Evolutionary conservation across 352 stramenopile genomes (phyloP), one percentile per base, ranked within the genome.

Genomic region (Pythium grandisporangium): DNA sequence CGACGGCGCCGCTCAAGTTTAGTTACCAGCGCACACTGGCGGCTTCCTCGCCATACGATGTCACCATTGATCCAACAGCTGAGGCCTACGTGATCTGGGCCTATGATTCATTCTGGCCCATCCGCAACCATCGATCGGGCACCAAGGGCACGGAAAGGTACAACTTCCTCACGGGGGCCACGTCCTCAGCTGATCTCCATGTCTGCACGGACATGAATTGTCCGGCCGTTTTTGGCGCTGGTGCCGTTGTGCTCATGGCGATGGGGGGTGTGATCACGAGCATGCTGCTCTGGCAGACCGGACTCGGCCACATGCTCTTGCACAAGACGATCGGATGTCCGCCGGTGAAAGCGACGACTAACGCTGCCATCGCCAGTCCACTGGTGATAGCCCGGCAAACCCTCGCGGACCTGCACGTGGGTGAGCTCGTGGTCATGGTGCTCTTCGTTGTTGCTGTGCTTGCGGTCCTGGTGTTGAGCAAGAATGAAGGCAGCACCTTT

Each of bases 121-220:
- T 87, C 57, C 61, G 55, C 19, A 39, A 57, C 20, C 68, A 84
- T 45, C 38, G 24, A 16, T 52, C 44, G 7, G 72, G 73, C 33
- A 85, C 70, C 4, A 63, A 64, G 30, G 75, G 71, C 34, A 63
- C 53, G 8, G 71, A 63, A 6, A 71, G 56, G 14, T 88, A 76
- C 53, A 73, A 65, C 19, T 65, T 85, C 24, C 51, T 53, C 4
- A 61, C 61, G 1, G 21, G 37, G 16, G 13, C 56, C 55, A 8
- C 42, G 42, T 23, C 39, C 53, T 13, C 46, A 41, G 2, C 29
- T 22, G 23, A 39, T 35, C 44, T 46, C 1, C 32, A 47, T 6
- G 83, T 70, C 45, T 88, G 75, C 27, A 45, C 56, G 13, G 58
- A 66, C 42, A 73, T 77, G 40, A 88, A 88, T 53, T 88, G 75